These are phyloP conservation scores for Bretziella fagacearum DNA, from an alignment of 2,329 filamentous ascomycete species.

Conservation along the genomic window DNA sequence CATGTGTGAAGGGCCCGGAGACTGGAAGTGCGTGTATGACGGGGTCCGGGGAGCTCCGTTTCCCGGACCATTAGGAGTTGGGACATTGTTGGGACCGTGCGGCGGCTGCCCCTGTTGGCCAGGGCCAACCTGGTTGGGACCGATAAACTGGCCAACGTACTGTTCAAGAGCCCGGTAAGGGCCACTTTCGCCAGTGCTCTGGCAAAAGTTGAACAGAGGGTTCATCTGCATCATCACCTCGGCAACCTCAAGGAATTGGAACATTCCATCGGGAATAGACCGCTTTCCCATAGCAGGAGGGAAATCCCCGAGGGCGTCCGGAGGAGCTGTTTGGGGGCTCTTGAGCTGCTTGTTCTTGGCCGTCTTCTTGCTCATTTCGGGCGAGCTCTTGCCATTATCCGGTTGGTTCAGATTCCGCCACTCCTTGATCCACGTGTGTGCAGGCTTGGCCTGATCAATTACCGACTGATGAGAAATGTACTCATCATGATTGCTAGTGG, in stretches of 20 bases:
- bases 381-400: constrained; percentile 40
- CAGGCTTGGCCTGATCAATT: constrained; percentile 42
- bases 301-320: constrained; percentile 39
- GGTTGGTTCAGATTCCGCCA: constrained; percentile 40
- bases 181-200: constrained; percentile 34
- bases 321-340: constrained; percentile 40
- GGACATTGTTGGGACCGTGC: not conserved
- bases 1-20: constrained; percentile 42
- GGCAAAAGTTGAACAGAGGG: constrained; percentile 42
- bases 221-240: constrained; percentile 53
- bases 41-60: constrained; percentile 30
- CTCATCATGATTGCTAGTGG: constrained; percentile 61
- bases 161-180: constrained; percentile 44
- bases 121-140: constrained; percentile 17
- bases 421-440: constrained; percentile 48
- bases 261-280: constrained; percentile 41
- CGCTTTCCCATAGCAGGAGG: constrained; percentile 39
- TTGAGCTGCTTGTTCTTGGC: constrained; percentile 40
- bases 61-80: not conserved
- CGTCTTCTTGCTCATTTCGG: constrained; percentile 49
- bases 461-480: constrained; percentile 57
- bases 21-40: constrained; percentile 36
- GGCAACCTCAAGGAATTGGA: constrained; percentile 49
- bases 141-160: constrained; percentile 32
- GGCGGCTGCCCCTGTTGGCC: constrained; percentile 15